These are phyloP conservation scores for Lepiota venenata DNA, from an alignment of 768 basidiomycete genomes.

Conservation along the genomic window DNA sequence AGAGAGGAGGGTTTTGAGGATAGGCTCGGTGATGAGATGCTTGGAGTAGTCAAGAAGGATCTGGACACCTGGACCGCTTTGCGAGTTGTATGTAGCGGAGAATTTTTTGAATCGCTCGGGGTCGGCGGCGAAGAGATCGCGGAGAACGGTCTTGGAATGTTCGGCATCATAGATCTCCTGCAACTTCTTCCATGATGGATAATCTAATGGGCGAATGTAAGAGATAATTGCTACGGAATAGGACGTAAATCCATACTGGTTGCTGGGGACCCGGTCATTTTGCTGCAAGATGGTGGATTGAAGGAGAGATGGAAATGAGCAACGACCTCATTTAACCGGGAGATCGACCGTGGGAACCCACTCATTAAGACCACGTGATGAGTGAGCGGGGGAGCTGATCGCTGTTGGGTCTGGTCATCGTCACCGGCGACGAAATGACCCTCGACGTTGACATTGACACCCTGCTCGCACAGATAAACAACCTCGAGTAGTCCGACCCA, in stretches of 20 bases:
- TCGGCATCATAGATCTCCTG: slow-evolving; percentile 78
- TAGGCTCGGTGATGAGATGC: slow-evolving; percentile 86
- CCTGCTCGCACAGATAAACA: slow-evolving; percentile 35
- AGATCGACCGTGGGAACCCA: neutral
- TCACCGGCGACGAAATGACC: no score
- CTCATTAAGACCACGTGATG: neutral
- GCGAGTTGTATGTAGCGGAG: slow-evolving; percentile 69
- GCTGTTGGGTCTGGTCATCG: no score
- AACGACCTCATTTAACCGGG: neutral
- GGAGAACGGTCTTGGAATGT: slow-evolving; percentile 72
- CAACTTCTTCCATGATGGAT: slow-evolving; percentile 88
- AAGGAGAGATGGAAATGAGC: neutral
- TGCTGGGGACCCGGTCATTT: slow-evolving; percentile 7
- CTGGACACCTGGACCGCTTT: slow-evolving; percentile 63
- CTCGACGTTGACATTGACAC: slow-evolving; percentile 6
- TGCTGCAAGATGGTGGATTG: neutral
- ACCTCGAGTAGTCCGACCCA: slow-evolving; percentile 29
- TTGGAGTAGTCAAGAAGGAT: slow-evolving; percentile 97
- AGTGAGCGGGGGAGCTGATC: neutral
- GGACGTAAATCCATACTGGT: neutral
- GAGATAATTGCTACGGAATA: no score
- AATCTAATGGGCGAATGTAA: slow-evolving; percentile 51
- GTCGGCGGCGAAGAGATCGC: slow-evolving; percentile 90
- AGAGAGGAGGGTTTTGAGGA: slow-evolving; percentile 71
- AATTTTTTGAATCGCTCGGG: slow-evolving; percentile 85